phyloP scores from a whole-genome alignment of 2,329 filamentous ascomycete species.

The Alternaria burnsii region DNA sequence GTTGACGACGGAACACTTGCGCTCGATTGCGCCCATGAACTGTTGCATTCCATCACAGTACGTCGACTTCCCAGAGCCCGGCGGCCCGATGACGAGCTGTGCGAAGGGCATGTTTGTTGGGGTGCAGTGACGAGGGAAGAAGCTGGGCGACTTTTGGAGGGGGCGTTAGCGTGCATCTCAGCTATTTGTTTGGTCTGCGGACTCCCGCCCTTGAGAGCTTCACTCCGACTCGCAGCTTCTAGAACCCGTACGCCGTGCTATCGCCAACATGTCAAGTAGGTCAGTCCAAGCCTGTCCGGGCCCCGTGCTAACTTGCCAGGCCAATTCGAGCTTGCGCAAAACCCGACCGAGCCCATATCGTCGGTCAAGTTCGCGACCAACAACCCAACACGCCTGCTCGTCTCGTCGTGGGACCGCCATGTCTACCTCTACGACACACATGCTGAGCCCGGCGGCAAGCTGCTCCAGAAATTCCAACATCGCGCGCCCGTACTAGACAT shows the following conservation, averaged over 20 bases:
- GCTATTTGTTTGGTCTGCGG: slow-evolving; percentile 21
- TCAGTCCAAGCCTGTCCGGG: neutral
- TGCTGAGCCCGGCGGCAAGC: slow-evolving; percentile 65
- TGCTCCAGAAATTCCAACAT: slow-evolving; percentile 79
- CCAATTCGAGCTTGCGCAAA: slow-evolving; percentile 83
- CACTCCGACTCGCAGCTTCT: slow-evolving; percentile 21
- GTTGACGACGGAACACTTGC: slow-evolving; percentile 94
- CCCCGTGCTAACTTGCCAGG: slow-evolving; percentile 17
- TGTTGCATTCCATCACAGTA: slow-evolving; percentile 99
- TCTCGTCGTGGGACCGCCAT: slow-evolving; percentile 92
- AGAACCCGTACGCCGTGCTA: slow-evolving; percentile 7
- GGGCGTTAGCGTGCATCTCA: slow-evolving; percentile 20
- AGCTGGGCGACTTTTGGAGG: slow-evolving; percentile 24
- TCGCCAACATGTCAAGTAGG: slow-evolving; percentile 43
- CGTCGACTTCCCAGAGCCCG: slow-evolving; percentile 94
- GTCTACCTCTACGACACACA: slow-evolving; percentile 87
- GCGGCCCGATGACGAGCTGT: slow-evolving; percentile 93
- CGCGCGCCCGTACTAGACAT: slow-evolving; percentile 88
- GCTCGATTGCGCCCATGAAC: slow-evolving; percentile 94
- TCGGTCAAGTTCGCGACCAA: slow-evolving; percentile 83
- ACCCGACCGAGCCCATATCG: slow-evolving; percentile 87
- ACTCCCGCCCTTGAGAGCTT: slow-evolving; percentile 27
- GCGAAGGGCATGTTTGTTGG: slow-evolving; percentile 62
- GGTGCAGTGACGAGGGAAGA: neutral
- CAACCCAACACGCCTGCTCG: slow-evolving; percentile 79